Evolutionary conservation across 2,329 filamentous ascomycete genomes (phyloP).

Genomic region (Fusarium palustre): DNA sequence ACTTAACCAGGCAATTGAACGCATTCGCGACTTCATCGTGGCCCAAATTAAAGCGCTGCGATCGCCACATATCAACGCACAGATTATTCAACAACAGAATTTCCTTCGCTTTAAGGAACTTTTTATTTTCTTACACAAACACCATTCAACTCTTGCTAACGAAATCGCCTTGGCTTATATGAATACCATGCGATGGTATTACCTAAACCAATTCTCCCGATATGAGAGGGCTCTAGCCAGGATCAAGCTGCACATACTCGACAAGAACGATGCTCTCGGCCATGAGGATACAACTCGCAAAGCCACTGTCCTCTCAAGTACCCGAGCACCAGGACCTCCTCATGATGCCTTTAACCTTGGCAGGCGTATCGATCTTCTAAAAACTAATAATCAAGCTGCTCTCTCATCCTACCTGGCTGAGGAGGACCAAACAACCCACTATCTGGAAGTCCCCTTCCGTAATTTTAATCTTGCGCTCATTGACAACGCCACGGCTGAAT

Average conservation of each 20-base stretch:
- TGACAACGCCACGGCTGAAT: constrained; percentile 95
- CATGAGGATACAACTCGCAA: constrained; percentile 79
- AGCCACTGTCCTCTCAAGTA: constrained; percentile 66
- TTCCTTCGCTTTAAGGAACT: constrained; percentile 91
- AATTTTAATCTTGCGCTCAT: constrained; percentile 95
- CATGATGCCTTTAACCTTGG: constrained; percentile 93
- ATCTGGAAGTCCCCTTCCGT: constrained; percentile 89
- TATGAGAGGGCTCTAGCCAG: constrained; percentile 88
- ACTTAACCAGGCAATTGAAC: constrained; percentile 77
- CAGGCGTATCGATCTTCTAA: constrained; percentile 84
- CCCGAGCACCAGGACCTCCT: constrained; percentile 62
- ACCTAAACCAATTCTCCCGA: constrained; percentile 87
- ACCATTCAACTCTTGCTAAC: constrained; percentile 84
- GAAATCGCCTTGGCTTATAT: constrained; percentile 95
- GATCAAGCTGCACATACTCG: constrained; percentile 83
- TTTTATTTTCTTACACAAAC: constrained; percentile 84
- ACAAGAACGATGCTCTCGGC: constrained; percentile 85
- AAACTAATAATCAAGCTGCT: constrained; percentile 77
- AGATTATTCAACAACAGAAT: constrained; percentile 94
- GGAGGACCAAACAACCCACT: constrained; percentile 86
- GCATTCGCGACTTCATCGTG: constrained; percentile 94
- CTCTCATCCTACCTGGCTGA: constrained; percentile 91
- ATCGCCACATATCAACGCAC: constrained; percentile 95
- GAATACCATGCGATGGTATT: constrained; percentile 99
- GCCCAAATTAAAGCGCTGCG: constrained; percentile 93